Evolutionary conservation across 2,329 filamentous ascomycete genomes (phyloP).

Genomic region (Fusarium keratoplasticum): DNA sequence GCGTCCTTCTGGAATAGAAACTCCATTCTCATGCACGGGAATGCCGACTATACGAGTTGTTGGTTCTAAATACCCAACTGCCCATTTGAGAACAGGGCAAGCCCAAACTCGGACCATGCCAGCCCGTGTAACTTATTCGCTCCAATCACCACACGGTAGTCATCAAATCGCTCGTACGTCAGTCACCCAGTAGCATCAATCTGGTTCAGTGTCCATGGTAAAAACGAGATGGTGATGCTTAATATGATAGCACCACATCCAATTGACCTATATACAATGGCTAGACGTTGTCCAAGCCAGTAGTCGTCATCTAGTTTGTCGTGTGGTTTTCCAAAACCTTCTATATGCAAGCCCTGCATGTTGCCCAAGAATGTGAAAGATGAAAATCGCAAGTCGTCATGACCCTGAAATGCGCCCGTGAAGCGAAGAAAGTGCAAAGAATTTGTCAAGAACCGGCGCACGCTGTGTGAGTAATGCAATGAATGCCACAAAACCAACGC

Average conservation of each 20-base stretch:
- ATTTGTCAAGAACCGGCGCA: constrained; percentile 43
- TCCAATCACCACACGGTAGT: neutral
- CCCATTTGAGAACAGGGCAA: neutral
- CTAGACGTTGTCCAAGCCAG: constrained; percentile 36
- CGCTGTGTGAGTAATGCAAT: constrained; percentile 44
- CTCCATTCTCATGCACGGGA: neutral
- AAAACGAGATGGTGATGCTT: constrained; percentile 38
- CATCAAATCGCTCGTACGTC: neutral
- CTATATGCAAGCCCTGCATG: constrained; percentile 51
- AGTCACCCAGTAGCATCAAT: neutral
- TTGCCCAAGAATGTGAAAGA: constrained; percentile 41
- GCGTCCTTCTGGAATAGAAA: neutral
- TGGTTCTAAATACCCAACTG: neutral
- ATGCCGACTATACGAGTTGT: neutral
- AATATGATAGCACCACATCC: constrained; percentile 38
- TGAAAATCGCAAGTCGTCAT: constrained; percentile 47
- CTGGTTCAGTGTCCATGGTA: neutral
- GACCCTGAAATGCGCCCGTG: constrained; percentile 46
- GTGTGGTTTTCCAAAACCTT: constrained; percentile 47
- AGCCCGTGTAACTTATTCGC: neutral
- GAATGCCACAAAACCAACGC: constrained; percentile 38
- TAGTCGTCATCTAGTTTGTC: constrained; percentile 46
- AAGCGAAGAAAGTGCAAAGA: constrained; percentile 42
- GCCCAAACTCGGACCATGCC: neutral
- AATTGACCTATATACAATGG: constrained; percentile 48